Base-by-base conservation (phyloP, 176 grass and related monocot genomes). In the Typha latifolia region DNA sequence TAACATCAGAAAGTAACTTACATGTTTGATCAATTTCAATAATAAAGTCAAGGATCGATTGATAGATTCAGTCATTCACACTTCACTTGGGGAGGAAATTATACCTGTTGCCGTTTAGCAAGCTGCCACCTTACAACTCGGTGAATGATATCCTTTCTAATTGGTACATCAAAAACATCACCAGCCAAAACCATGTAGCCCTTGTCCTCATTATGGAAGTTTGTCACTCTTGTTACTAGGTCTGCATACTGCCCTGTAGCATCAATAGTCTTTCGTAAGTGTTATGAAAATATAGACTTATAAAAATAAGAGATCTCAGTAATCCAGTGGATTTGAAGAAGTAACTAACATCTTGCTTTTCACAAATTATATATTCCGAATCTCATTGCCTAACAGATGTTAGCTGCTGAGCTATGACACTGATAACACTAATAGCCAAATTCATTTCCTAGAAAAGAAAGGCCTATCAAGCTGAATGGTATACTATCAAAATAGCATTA, bases 141-240 rank as follows among this genome's bases (percentile, higher is more conserved):
- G 48, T 89, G 94, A 69, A 97, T 57, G 31, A 97, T 97, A 84
- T 97, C 94, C 71, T 85, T 97, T 73, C 89, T 86, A 48, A 93
- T 86, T 15, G 94, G 86, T 43, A 93, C 83, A 78, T 99, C 73
- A 57, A 99, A 99, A 80, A 99, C 86, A 85, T 90, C 86, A 70
- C 83, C 94, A 78, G 85, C 83, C 74, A 99, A 90, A 83, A 90
- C 81, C 83, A 99, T 87, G 31, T 84, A 85, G 24, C 94, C 94
- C 65, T 82, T 99, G 63, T 93, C 86, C 69, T 93, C 94, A 15
- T 76, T 78, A 68, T 86, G 63, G 71, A 99, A 93, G 74, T 99
- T 90, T 75, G 86, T 99, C 13, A 90, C 79, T 72, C 78, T 82
- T 50, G 89, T 73, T 21, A 93, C 79, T 55, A 99, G 63, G 51